A percentile compares a stretch with the other conserved stretches of the same genome.
phyloP scores from a whole-genome alignment of 2,329 filamentous ascomycete genomes.

The Penicillium rolfsii region DNA sequence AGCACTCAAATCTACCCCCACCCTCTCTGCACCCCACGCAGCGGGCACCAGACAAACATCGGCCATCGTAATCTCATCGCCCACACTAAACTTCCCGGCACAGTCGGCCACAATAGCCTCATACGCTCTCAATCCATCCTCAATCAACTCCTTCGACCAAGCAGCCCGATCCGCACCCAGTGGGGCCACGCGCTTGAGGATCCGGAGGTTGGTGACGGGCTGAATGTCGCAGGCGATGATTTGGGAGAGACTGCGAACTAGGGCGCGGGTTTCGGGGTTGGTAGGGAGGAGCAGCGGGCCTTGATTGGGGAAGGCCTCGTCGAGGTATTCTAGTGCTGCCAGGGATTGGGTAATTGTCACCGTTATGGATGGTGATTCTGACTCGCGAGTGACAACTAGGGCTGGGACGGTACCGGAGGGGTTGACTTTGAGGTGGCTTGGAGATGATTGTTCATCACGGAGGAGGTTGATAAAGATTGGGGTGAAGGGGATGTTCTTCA shows the following conservation, averaged over 20 bases:
- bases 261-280: slow-evolving; percentile 50
- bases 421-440: slow-evolving; percentile 54
- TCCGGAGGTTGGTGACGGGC: slow-evolving; percentile 62
- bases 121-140: slow-evolving; percentile 60
- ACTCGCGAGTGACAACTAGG: slow-evolving; percentile 47
- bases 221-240: slow-evolving; percentile 64
- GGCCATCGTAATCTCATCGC: slow-evolving; percentile 60
- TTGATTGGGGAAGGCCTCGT: slow-evolving; percentile 56
- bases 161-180: slow-evolving; percentile 50
- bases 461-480: slow-evolving; percentile 58
- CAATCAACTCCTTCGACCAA: slow-evolving; percentile 59
- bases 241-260: slow-evolving; percentile 56
- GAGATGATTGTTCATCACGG: slow-evolving; percentile 55
- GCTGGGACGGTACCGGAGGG: slow-evolving; percentile 60
- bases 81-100: slow-evolving; percentile 59
- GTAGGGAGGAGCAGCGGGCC: slow-evolving; percentile 53
- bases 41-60: slow-evolving; percentile 63
- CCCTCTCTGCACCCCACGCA: slow-evolving; percentile 60
- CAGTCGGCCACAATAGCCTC: slow-evolving; percentile 48
- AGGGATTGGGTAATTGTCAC: slow-evolving; percentile 60
- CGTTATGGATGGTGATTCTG: not conserved
- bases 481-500: slow-evolving; percentile 58
- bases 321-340: slow-evolving; percentile 65
- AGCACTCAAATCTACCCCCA: slow-evolving; percentile 56
- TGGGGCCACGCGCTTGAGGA: slow-evolving; percentile 54